phyloP scores from a whole-genome alignment of 495 filamentous ascomycete genomes.

The Penicillium canescens region DNA sequence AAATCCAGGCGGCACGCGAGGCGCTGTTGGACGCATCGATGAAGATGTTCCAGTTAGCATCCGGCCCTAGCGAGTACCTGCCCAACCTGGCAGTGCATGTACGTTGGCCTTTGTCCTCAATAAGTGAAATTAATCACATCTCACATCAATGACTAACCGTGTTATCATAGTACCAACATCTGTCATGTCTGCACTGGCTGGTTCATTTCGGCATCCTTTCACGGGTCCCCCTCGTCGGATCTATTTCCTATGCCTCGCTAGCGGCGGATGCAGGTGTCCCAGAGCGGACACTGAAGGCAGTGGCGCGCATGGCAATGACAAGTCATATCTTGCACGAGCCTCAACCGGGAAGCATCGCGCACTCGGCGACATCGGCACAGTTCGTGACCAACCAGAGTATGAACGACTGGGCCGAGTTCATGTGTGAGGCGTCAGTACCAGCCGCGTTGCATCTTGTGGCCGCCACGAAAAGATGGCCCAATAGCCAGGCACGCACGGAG shows the following conservation, averaged over 20 bases:
- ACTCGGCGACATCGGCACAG: conserved; percentile 28
- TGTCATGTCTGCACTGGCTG: conserved; percentile 12
- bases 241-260: conserved; percentile 27
- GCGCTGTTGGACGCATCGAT: conserved; percentile 4
- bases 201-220: conserved; percentile 26
- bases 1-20: conserved; percentile 6
- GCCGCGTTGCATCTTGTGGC: conserved; percentile 14
- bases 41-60: conserved; percentile 18
- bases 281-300: conserved; percentile 20
- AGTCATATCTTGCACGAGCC: conserved; percentile 27
- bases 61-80: conserved; percentile 25
- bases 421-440: conserved; percentile 13
- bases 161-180: conserved; percentile 8
- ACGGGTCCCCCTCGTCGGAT: conserved; percentile 21
- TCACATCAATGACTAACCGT: not conserved
- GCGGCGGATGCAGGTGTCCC: conserved; percentile 24
- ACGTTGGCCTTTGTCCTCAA: not conserved
- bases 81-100: conserved; percentile 17
- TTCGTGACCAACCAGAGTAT: conserved; percentile 18
- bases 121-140: not conserved
- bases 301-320: conserved; percentile 39
- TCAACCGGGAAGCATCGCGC: conserved; percentile 17
- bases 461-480: conserved; percentile 21
- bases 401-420: conserved; percentile 24
- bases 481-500: conserved; percentile 13